These are phyloP conservation scores for Hygrophoropsis aurantiaca DNA, from an alignment of 768 basidiomycete species.

Conservation along the genomic window DNA sequence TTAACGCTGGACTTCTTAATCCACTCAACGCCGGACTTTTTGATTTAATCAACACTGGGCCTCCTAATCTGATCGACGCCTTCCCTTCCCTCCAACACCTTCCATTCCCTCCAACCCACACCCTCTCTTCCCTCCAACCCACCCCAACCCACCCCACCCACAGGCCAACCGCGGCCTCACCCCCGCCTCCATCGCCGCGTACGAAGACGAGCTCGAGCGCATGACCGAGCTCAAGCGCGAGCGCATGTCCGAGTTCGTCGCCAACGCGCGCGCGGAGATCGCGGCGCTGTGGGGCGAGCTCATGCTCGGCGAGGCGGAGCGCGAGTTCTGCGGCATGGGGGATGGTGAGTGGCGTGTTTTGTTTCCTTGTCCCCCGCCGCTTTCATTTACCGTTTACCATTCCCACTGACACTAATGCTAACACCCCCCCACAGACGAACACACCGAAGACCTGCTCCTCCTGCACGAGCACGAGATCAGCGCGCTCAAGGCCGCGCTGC, in stretches of 20 bases:
- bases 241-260: conserved; percentile 82
- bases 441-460: conserved; percentile 82
- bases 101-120: too few relatives aligned
- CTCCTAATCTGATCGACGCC: too few relatives aligned
- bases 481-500: conserved; percentile 79
- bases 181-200: conserved; percentile 72
- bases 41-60: too few relatives aligned
- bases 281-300: conserved; percentile 80
- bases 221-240: conserved; percentile 89
- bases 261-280: conserved; percentile 80
- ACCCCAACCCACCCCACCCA: too few relatives aligned
- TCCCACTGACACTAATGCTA: neutral
- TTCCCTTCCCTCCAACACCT: too few relatives aligned
- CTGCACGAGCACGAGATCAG: conserved; percentile 86
- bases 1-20: too few relatives aligned
- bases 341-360: too few relatives aligned
- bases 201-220: conserved; percentile 86
- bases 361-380: too few relatives aligned
- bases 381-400: neutral
- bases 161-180: conserved; percentile 72
- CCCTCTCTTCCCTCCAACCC: conserved; percentile 9
- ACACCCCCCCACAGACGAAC: conserved; percentile 57
- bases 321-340: conserved; percentile 73
- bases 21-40: too few relatives aligned
- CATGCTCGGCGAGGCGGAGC: conserved; percentile 82